phyloP scores from a whole-genome alignment of 2,329 filamentous ascomycete species.

The Phaeosphaeria sp. region DNA sequence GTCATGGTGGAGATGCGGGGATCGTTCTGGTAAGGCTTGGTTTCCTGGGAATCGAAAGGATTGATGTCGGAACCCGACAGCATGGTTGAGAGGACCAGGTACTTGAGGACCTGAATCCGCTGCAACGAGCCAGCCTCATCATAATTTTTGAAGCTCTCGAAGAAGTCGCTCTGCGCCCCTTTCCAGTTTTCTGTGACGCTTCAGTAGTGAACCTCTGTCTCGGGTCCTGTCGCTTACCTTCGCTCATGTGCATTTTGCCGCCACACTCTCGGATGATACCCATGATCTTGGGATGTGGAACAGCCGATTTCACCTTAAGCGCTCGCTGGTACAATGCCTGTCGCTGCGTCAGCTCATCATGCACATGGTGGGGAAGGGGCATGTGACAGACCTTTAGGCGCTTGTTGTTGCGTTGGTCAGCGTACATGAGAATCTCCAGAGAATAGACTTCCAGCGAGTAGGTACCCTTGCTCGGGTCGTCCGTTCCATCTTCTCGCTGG shows the following conservation, averaged over 20 bases:
- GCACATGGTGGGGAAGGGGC: constrained; percentile 23
- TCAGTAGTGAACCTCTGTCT: constrained; percentile 30
- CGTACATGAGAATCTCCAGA: constrained; percentile 98
- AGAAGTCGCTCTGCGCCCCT: constrained; percentile 95
- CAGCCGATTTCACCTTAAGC: constrained; percentile 91
- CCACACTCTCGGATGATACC: constrained; percentile 98
- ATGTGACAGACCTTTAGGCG: constrained; percentile 73
- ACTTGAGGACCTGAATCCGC: constrained; percentile 96
- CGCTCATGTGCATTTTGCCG: constrained; percentile 99
- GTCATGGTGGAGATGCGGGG: constrained; percentile 97
- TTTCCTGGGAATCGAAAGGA: constrained; percentile 98
- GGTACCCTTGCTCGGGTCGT: constrained; percentile 94
- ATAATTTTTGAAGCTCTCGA: constrained; percentile 98
- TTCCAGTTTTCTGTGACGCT: constrained; percentile 83
- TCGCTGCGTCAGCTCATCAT: constrained; percentile 28
- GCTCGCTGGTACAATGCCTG: constrained; percentile 86
- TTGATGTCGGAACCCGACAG: constrained; percentile 98
- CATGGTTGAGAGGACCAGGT: constrained; percentile 96
- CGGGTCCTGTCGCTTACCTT: constrained; percentile 56
- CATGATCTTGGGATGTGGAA: constrained; percentile 98
- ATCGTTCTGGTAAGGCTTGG: constrained; percentile 96
- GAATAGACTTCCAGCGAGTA: constrained; percentile 96
- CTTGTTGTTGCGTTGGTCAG: constrained; percentile 96
- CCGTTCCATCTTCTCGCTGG: constrained; percentile 82
- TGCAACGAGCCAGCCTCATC: constrained; percentile 97